Conservation (phyloP, 768 basidiomycete species). For the Xerocomus brunneocitrinus region DNA sequence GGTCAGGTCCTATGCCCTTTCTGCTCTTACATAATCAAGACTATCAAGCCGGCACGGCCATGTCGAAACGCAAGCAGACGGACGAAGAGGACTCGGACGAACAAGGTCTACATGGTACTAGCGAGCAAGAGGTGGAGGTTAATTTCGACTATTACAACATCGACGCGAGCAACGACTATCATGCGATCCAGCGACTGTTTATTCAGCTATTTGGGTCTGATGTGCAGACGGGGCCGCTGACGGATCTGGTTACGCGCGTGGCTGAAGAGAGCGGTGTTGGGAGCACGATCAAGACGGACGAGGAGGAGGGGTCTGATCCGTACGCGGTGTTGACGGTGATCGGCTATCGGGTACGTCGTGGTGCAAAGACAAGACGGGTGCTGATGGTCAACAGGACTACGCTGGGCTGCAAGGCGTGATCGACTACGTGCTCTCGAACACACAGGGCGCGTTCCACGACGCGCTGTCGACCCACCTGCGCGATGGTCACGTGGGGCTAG, state of each 20-base stretch:
- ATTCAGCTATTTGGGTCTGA: conserved; percentile 69
- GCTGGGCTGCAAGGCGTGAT: conserved; percentile 65
- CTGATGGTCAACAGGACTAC: conserved; percentile 49
- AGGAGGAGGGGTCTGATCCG: conserved; percentile 52
- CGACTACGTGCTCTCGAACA: conserved; percentile 65
- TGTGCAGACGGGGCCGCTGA: conserved; percentile 67
- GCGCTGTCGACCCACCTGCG: conserved; percentile 44
- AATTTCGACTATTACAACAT: conserved; percentile 90
- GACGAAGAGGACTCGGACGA: conserved; percentile 33
- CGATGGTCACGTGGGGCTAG: conserved; percentile 62
- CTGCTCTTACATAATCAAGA: conserved; percentile 16
- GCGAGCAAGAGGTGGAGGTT: conserved; percentile 23
- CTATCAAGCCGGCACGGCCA: conserved; percentile 12
- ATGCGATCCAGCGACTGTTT: conserved; percentile 74
- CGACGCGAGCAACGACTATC: conserved; percentile 76
- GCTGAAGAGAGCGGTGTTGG: conserved; percentile 73
- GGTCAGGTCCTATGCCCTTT: neutral
- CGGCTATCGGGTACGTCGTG: conserved; percentile 57
- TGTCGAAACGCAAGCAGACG: conserved; percentile 54
- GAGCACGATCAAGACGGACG: conserved; percentile 87
- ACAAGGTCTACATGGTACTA: conserved; percentile 4
- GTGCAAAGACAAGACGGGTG: neutral
- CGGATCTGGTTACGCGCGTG: conserved; percentile 74
- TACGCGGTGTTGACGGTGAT: conserved; percentile 83
- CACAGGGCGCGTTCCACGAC: conserved; percentile 49